These are phyloP conservation scores for Curvularia spicifera DNA, from an alignment of 2,329 filamentous ascomycete species.

Conservation along the genomic window DNA sequence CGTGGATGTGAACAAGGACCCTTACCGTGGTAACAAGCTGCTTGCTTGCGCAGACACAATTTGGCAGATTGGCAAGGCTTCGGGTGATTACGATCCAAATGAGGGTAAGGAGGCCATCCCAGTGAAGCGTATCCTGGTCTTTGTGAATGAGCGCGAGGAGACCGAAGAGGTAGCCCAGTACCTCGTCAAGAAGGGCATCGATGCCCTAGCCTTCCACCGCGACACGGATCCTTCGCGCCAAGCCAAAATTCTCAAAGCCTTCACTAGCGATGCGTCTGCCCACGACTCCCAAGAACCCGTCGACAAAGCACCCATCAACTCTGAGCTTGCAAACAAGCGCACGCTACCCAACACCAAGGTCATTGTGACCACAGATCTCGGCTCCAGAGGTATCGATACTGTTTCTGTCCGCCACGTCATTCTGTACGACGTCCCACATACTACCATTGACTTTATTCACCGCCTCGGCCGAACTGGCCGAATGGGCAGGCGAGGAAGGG, in stretches of 20 bases:
- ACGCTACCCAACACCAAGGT: slow-evolving; percentile 81
- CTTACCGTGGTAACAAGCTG: slow-evolving; percentile 90
- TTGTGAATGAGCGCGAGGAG: slow-evolving; percentile 94
- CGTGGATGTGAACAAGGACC: slow-evolving; percentile 88
- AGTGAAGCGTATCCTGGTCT: slow-evolving; percentile 87
- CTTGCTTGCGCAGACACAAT: slow-evolving; percentile 94
- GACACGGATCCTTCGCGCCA: slow-evolving; percentile 82
- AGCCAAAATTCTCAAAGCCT: slow-evolving; percentile 75
- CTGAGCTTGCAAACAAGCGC: slow-evolving; percentile 38
- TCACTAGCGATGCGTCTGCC: slow-evolving; percentile 53
- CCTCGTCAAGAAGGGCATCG: slow-evolving; percentile 82
- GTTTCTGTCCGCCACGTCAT: slow-evolving; percentile 89
- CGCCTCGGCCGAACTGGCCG: slow-evolving; percentile 88
- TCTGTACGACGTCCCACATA: slow-evolving; percentile 96
- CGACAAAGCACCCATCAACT: not conserved
- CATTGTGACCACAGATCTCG: slow-evolving; percentile 91
- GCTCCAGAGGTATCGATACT: slow-evolving; percentile 92
- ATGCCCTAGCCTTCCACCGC: slow-evolving; percentile 82
- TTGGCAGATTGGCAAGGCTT: slow-evolving; percentile 87
- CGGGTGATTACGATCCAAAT: slow-evolving; percentile 49
- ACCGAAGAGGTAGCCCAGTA: slow-evolving; percentile 81
- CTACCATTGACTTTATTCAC: slow-evolving; percentile 97
- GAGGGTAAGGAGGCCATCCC: slow-evolving; percentile 63
- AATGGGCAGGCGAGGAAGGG: slow-evolving; percentile 88
- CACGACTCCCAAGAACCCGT: not conserved